These are phyloP conservation scores for Amanita inopinata DNA, from an alignment of 768 basidiomycete genomes.

Conservation along the genomic window DNA sequence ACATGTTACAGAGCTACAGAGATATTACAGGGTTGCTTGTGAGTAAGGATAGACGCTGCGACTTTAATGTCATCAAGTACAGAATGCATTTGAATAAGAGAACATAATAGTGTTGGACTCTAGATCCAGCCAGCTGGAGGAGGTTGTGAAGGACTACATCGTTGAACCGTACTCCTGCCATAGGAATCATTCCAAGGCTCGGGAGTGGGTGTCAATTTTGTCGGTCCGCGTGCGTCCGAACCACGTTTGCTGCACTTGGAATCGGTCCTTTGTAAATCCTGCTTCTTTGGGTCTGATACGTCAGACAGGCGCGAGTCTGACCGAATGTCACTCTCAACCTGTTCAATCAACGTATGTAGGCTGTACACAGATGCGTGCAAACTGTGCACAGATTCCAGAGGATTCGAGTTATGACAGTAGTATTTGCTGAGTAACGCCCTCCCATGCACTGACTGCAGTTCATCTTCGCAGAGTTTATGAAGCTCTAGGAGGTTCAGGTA, in stretches of 20 bases:
- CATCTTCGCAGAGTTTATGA: conserved; percentile 54
- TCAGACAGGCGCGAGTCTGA: conserved; percentile 9
- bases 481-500: conserved; percentile 65
- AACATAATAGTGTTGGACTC: conserved; percentile 4
- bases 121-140: conserved; percentile 43
- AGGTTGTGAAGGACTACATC: conserved; percentile 19
- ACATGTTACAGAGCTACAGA: conserved; percentile 1
- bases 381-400: conserved; percentile 32
- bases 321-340: conserved; percentile 27
- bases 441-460: conserved; percentile 46
- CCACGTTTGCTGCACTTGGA: conserved; percentile 14
- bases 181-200: conserved; percentile 31
- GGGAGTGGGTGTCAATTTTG: conserved; percentile 31
- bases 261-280: conserved; percentile 9
- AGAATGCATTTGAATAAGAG: neutral
- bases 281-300: conserved; percentile 11
- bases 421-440: conserved; percentile 32
- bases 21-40: neutral
- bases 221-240: conserved; percentile 12
- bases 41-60: conserved; percentile 1
- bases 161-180: conserved; percentile 19
- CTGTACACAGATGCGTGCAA: conserved; percentile 47
- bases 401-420: conserved; percentile 21
- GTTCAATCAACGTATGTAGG: conserved; percentile 52
- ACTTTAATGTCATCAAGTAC: neutral